Base-by-base conservation (phyloP, 441 rosid species). In the Euphorbia celastroides region DNA sequence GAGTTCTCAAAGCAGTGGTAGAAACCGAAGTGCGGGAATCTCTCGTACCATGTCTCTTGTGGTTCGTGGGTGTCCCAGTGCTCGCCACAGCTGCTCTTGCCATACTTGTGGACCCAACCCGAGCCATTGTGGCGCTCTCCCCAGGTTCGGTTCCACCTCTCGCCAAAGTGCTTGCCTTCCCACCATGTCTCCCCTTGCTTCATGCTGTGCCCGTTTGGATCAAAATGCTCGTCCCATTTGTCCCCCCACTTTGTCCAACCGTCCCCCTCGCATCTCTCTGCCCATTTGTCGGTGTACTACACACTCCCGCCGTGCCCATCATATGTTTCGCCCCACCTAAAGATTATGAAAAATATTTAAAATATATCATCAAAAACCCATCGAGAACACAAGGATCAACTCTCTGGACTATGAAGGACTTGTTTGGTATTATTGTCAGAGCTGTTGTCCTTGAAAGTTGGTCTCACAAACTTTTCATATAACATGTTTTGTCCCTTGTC, bases 101-200 rank as follows among this genome's bases (percentile, higher is more conserved):
- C 98, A 0, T 93, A 93, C 81, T 93, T 90, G 82, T 93, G 98
- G 61, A 93, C 72, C 97, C 98, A 88, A 46, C 98, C 97, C 1
- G 97, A 82, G 14, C 96, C 77, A 30, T 83, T 75, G 31, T 61
- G 68, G 44, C 79, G 72, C 58, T 64, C 67, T 22, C 72, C 72
- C 2, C 98, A 93, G 1, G 93, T 88, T 32, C 96, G 86, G 66
- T 93, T 93, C 98, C 98, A 93, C 11, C 80, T 57, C 48, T 89
- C 96, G 32, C 96, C 92, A 16, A 84, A 72, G 4, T 44, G 50
- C 71, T 85, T 81, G 10, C 97, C 98, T 81, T 81, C 85, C 98
- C 97, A 87, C 98, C 98, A 90, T 38, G 89, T 79, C 79, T 93
- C 96, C 19, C 98, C 98, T 77, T 93, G 98, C 78, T 90, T 93